Base-by-base conservation (phyloP, 805 yeast genomes). In the Teunomyces lycoperdinae region DNA sequence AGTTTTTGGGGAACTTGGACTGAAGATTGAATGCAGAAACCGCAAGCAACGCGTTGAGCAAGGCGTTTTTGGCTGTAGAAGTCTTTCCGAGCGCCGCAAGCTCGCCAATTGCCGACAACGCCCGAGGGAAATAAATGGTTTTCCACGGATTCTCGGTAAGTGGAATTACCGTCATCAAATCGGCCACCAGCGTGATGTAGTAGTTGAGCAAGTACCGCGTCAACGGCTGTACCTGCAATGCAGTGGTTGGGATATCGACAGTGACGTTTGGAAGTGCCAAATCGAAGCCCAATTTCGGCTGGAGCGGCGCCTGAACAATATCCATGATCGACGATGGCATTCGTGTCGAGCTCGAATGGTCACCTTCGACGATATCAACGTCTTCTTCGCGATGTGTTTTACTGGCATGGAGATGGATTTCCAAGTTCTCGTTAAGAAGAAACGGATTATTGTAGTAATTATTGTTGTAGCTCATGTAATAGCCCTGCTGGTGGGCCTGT, bases 141-240 rank as follows among this genome's bases (percentile, higher is more conserved):
- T 85, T 85, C 96, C 96, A 89, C 0, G 96, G 96, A 60, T 87
- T 89, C 51, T 84, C 86, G 0, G 87, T 80, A 43, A 83, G 73
- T 0, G 83, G 80, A 17, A 84, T 79, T 3, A 84, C 89, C 0
- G 89, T 80, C 89, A 85, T 84, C 46, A 81, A 66, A 61, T 87
- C 94, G 0, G 92, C 92, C 1, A 89, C 94, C 53, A 83, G 81
- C 13, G 84, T 80, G 13, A 80, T 76, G 62, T 88, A 89, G 59
- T 89, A 82, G 51, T 83, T 83, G 42, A 89, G 68, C 35, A 89
- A 67, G 59, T 83, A 87, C 40, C 94, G 66, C 0, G 95, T 80
- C 56, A 87, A 71, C 1, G 95, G 88, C 54, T 80, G 81, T 2
- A 85, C 81, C 50, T 76, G 78, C 36, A 86, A 60, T 0, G 89